phyloP scores from a whole-genome alignment of 177 flowering plant genomes.

The Vitis hybrid region DNA sequence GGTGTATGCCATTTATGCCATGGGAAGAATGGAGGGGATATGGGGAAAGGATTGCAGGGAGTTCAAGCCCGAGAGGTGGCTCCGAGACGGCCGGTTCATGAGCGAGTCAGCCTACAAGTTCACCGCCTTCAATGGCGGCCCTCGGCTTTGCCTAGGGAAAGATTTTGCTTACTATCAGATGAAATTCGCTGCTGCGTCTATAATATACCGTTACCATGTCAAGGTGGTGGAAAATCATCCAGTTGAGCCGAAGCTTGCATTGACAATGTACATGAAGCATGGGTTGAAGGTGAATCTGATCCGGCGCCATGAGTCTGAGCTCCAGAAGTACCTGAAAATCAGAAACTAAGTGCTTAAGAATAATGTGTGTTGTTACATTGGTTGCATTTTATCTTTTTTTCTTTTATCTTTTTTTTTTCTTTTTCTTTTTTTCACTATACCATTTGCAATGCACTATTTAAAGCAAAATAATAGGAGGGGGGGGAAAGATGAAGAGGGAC shows the following conservation, averaged over 20 bases:
- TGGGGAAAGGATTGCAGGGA: conserved; percentile 94
- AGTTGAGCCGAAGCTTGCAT: conserved; percentile 77
- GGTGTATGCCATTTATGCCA: conserved; percentile 74
- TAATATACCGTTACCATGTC: conserved; percentile 61
- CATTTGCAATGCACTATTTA: background rate
- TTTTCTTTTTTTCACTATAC: background rate
- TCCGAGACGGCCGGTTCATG: conserved; percentile 72
- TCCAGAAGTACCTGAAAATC: conserved; percentile 12
- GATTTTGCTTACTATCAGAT: conserved; percentile 94
- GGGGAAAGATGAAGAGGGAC: background rate
- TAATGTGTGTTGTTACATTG: background rate
- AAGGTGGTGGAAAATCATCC: conserved; percentile 64
- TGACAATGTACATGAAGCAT: conserved; percentile 94
- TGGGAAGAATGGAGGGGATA: conserved; percentile 93
- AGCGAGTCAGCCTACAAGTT: conserved; percentile 92
- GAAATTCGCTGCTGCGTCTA: conserved; percentile 81
- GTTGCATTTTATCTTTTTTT: background rate
- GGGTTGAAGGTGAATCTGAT: conserved; percentile 71
- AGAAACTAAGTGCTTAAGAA: too few species aligned
- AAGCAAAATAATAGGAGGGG: background rate
- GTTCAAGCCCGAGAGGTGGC: conserved; percentile 92
- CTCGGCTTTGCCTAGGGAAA: conserved; percentile 89
- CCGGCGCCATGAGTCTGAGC: conserved; percentile 42
- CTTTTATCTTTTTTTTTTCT: background rate
- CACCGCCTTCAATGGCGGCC: conserved; percentile 95